phyloP scores from a whole-genome alignment of 2,329 filamentous ascomycete genomes.

The Aspergillus spinulosporus region DNA sequence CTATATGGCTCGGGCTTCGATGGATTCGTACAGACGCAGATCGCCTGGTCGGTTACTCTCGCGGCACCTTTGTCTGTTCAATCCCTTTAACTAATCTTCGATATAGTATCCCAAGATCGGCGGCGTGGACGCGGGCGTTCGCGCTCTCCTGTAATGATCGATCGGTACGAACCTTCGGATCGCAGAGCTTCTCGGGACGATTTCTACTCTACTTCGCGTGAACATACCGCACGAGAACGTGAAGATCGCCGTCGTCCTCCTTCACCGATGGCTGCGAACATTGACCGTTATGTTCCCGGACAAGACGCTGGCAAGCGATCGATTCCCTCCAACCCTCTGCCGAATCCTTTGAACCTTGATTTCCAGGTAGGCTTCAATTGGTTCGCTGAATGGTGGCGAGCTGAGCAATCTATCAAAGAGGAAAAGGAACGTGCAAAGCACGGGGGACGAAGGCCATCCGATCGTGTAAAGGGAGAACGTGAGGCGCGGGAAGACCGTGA shows the following conservation, averaged over 20 bases:
- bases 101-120: constrained; percentile 42
- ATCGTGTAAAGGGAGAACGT: constrained; percentile 61
- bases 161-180: constrained; percentile 63
- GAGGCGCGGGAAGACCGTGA: constrained; percentile 64
- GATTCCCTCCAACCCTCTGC: constrained; percentile 57
- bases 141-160: constrained; percentile 62
- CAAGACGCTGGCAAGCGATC: constrained; percentile 57
- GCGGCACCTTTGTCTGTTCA: neutral
- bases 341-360: constrained; percentile 62
- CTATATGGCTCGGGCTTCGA: constrained; percentile 32
- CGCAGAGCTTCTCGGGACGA: constrained; percentile 57
- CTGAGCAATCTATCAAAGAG: constrained; percentile 63
- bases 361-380: constrained; percentile 68
- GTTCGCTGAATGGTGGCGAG: constrained; percentile 69
- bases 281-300: constrained; percentile 66
- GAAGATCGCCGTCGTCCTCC: constrained; percentile 60
- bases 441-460: constrained; percentile 56
- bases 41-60: constrained; percentile 46
- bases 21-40: constrained; percentile 48
- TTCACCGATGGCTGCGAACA: constrained; percentile 58
- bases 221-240: constrained; percentile 51
- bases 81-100: neutral
- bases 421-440: constrained; percentile 63
- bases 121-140: constrained; percentile 54
- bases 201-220: constrained; percentile 51